A percentile compares a stretch with the other conserved stretches of the same genome.
phyloP scores from a whole-genome alignment of 176 grass and related monocot genomes.

The Phoenix dactylifera region DNA sequence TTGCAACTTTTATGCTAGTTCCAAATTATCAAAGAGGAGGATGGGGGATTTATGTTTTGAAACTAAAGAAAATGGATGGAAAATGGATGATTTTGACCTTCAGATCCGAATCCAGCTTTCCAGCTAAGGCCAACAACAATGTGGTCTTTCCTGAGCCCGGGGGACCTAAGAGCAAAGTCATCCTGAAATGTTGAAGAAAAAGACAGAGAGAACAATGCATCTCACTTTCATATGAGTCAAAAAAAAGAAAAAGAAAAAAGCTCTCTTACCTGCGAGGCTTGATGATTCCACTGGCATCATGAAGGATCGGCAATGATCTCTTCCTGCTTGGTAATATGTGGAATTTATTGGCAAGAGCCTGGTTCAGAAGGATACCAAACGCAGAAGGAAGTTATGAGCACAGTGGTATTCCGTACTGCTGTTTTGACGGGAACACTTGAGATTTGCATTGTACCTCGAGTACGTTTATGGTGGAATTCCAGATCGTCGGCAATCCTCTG shows the following conservation, averaged over 20 bases:
- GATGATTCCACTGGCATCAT: constrained; percentile 78
- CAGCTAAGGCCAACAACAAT: constrained; percentile 69
- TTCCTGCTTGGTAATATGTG: constrained; percentile 68
- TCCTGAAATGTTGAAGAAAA: constrained; percentile 24
- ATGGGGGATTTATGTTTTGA: too few species aligned
- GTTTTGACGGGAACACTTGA: neutral
- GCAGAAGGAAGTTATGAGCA: neutral
- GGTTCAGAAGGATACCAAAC: constrained; percentile 6
- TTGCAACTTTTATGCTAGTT: too few species aligned
- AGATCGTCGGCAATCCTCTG: constrained; percentile 78
- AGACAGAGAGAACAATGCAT: neutral
- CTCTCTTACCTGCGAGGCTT: constrained; percentile 66
- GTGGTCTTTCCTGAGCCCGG: constrained; percentile 94
- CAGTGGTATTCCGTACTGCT: too few species aligned
- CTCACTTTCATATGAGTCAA: neutral
- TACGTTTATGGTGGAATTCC: constrained; percentile 62
- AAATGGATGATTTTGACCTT: constrained; percentile 31
- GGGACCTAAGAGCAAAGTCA: constrained; percentile 87
- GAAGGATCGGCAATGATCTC: constrained; percentile 56
- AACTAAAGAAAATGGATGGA: too few species aligned
- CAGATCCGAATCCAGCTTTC: constrained; percentile 62
- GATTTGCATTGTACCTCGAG: constrained; percentile 45
- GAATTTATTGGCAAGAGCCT: constrained; percentile 54
- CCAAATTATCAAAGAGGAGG: too few species aligned
- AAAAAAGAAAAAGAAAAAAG: neutral